phyloP scores from a whole-genome alignment of 176 grass and related monocot species.

The Melocanna baccifera region DNA sequence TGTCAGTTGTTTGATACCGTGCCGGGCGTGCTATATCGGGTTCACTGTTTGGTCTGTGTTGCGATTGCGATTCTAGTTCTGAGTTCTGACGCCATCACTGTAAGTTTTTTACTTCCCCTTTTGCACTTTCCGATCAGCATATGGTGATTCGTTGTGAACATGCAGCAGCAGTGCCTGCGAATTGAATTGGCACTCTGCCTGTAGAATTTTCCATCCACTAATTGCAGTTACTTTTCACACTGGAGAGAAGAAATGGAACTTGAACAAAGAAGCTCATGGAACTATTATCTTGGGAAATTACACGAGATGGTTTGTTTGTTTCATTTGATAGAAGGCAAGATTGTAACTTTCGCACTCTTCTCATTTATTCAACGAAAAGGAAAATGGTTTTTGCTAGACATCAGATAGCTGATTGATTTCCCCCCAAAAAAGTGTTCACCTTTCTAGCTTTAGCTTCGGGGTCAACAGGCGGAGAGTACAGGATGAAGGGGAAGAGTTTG shows the following conservation, averaged over 20 bases:
- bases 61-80: not conserved
- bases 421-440: not conserved
- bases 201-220: not conserved
- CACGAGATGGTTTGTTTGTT: not conserved
- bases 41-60: not conserved
- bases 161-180: not conserved
- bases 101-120: not conserved
- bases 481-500: not conserved
- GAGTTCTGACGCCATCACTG: not conserved
- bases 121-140: not conserved
- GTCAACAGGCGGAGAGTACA: not conserved
- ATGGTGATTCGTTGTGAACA: not conserved
- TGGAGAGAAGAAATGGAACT: not conserved
- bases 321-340: not conserved
- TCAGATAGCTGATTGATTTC: not conserved
- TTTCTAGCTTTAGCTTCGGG: not conserved
- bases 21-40: not conserved
- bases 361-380: not conserved
- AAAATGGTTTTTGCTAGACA: not conserved
- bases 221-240: not conserved
- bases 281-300: not conserved
- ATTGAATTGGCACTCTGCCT: not conserved
- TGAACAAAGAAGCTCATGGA: not conserved
- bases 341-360: not conserved
- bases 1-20: not conserved